These are phyloP conservation scores for Nicotiana undulata DNA, from an alignment of 257 asterid genomes.

Conservation along the genomic window DNA sequence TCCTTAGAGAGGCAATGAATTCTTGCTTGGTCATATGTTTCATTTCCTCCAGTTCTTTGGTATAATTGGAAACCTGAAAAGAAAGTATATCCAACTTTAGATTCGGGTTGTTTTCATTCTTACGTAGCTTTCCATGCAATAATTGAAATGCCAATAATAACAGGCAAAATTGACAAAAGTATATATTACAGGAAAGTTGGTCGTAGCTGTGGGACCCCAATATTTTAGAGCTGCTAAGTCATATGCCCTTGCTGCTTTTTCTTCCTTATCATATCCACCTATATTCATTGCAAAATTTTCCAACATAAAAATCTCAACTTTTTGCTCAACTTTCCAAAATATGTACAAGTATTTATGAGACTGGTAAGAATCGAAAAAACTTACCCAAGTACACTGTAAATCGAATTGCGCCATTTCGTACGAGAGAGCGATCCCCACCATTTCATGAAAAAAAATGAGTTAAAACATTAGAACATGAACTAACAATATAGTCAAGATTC, in stretches of 20 bases:
- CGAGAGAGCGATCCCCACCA: slow-evolving; percentile 20
- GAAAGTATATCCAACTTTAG: background rate
- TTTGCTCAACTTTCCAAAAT: background rate
- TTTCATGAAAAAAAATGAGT: slow-evolving; percentile 31
- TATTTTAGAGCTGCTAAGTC: slow-evolving; percentile 92
- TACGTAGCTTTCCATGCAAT: slow-evolving; percentile 6
- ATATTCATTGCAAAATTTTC: background rate
- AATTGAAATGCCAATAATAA: background rate
- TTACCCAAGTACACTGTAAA: slow-evolving; percentile 84
- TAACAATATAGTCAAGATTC: slow-evolving; percentile 4
- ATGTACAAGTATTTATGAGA: background rate
- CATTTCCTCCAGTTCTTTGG: slow-evolving; percentile 81
- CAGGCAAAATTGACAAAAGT: background rate
- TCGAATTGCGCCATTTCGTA: background rate
- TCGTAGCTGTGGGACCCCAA: slow-evolving; percentile 93
- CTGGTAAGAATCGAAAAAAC: background rate
- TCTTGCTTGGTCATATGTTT: slow-evolving; percentile 72
- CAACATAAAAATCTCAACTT: background rate
- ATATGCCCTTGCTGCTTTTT: slow-evolving; percentile 82
- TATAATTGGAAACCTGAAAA: slow-evolving; percentile 53
- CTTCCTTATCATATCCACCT: slow-evolving; percentile 98
- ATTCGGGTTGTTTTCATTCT: background rate
- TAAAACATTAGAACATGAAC: background rate
- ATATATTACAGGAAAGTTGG: slow-evolving; percentile 67
- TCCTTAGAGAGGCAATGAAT: slow-evolving; percentile 83